Evolutionary conservation across 23 red algal species (phyloP), one percentile per base, ranked within the genome.

Genomic region (Gracilaria caudata): DNA sequence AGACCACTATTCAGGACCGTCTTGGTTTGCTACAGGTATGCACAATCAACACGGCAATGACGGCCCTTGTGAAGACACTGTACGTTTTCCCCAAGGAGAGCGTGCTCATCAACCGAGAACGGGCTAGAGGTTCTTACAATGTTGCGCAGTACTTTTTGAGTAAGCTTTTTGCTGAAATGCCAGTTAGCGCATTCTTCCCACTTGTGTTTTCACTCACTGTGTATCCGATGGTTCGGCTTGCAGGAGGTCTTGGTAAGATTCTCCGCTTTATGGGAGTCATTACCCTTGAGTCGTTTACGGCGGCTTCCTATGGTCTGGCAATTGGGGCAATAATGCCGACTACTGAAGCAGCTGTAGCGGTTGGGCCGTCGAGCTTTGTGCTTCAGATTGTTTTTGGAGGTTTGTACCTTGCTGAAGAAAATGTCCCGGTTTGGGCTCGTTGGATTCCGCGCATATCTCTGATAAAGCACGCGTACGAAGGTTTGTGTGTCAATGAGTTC

Each of bases 361-460:
- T 94, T 73, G 95, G 95, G 41, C 95, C 95, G 40, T 87, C 86
- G 6, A 80, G 70, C 32, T 92, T 98, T 78, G 87, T 94, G 32
- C 70, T 98, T 7, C 92, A 94, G 57, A 94, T 94, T 64, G 85
- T 98, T 20, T 98, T 98, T 77, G 95, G 95, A 23, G 95, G 95
- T 56, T 47, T 90, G 3, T 98, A 77, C 37, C 79, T 98, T 77
- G 93, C 83, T 16, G 80, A 79, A 32, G 45, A 82, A 4, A 90
- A 77, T 68, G 90, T 93, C 21, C 95, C 95, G 7, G 47, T 53
- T 12, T 86, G 80, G 87, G 83, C 86, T 26, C 57, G 64, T 14
- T 89, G 90, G 84, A 60, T 98, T 33, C 95, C 95, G 4, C 82
- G 86, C 30, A 89, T 98, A 64, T 94, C 90, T 5, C 57, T 98